Base-by-base conservation (phyloP, 73 alveolate species). In the Paramecium pentaurelia region DNA sequence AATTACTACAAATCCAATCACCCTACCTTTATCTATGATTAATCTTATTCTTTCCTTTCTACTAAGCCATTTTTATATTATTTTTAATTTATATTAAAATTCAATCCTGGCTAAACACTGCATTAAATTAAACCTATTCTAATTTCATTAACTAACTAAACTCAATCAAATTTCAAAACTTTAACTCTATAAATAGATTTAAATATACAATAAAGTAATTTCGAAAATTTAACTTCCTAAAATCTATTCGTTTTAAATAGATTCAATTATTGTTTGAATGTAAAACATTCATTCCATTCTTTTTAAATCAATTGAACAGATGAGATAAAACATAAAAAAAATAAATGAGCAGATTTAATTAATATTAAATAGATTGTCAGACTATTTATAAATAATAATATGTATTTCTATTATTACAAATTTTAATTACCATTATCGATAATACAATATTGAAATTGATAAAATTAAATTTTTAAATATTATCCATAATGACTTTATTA, bases 1-100 rank as follows among this genome's bases (percentile, higher is more conserved):
- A 94, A 64, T 64, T 85, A 30, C 54, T 8, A 75, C 96, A 94
- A 22, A 90, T 47, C 96, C 96, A 94, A 83, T 94, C 96, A 1
- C 96, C 96, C 44, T 51, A 44, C 28, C 93, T 49, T 86, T 86
- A 75, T 75, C 88, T 30, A 37, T 75, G 88, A 37, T 16, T 40
- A 8, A 75, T 75, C 27, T 36, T 75, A 54, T 54, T 54, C 47
- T 64, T 64, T 64, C 70, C 70, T 54, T 54, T 54, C 25, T 54
- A 18, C 11, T 18, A 54, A 54, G 70, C 70, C 70, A 54, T 54
- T 54, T 54, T n/a, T 54, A 54, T 54, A 54, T 54, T 54, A 18
- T 5, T 54, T 54, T 22, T 22, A 22, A n/a, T 4, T 54, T 54
- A 18, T 54, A 54, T 54, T 4, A 16, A 54, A 54, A 54, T 54